These are phyloP conservation scores for Staphylotrichum longicolle DNA, from an alignment of 495 filamentous ascomycete species.

Conservation along the genomic window DNA sequence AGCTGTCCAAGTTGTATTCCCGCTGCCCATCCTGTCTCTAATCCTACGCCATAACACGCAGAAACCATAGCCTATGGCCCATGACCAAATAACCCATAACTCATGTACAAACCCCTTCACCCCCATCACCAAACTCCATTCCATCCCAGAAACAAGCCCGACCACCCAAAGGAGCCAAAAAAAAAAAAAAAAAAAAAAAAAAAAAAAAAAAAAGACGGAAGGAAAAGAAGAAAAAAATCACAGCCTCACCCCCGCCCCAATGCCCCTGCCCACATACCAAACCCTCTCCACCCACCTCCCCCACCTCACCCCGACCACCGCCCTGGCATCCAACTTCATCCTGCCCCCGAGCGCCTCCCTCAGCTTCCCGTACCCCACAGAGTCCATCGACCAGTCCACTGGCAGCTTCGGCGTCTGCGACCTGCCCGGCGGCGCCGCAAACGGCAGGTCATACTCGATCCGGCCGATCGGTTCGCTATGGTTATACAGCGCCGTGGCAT, in stretches of 20 bases:
- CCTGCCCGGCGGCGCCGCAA: constrained; percentile 72
- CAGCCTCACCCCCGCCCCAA: constrained; percentile 68
- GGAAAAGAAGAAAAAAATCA: constrained; percentile 31
- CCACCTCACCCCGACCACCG: constrained; percentile 65
- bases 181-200: neutral
- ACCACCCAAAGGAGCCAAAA: neutral
- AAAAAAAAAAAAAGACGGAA: neutral
- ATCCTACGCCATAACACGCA: neutral
- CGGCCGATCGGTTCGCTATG: constrained; percentile 70
- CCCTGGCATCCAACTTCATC: constrained; percentile 75
- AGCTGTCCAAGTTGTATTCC: neutral
- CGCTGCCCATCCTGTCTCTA: neutral
- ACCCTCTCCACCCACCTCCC: constrained; percentile 69
- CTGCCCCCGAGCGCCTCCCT: constrained; percentile 78
- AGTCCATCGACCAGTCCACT: constrained; percentile 71
- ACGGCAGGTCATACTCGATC: constrained; percentile 70
- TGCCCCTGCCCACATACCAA: constrained; percentile 67
- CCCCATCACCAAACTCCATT: neutral
- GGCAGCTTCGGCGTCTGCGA: constrained; percentile 72
- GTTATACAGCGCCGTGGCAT: constrained; percentile 84
- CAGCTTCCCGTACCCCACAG: constrained; percentile 79
- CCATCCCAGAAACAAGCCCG: neutral
- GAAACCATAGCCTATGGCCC: neutral
- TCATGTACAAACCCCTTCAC: neutral
- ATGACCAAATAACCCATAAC: too few relatives aligned